A percentile compares a stretch with the other conserved stretches of the same genome.
These are phyloP conservation scores for Aphanomyces euteiches DNA, from an alignment of 352 stramenopile species.

Conservation along the genomic window DNA sequence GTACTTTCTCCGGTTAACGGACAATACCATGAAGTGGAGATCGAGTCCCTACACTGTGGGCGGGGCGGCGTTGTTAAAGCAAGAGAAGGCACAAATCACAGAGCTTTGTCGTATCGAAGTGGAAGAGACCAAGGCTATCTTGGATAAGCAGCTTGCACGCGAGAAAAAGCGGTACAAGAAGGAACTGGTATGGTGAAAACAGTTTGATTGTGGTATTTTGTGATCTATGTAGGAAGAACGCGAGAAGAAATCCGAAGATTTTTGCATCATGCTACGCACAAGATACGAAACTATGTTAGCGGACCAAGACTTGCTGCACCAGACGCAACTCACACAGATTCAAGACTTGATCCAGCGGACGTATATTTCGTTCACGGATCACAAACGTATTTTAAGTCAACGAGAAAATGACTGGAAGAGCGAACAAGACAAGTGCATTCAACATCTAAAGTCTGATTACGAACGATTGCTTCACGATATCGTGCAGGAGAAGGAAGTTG, in stretches of 20 bases:
- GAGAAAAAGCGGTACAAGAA: constrained; percentile 11
- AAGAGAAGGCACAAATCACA: constrained; percentile 15
- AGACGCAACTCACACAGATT: constrained; percentile 1
- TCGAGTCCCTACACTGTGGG: background rate
- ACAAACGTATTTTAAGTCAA: background rate
- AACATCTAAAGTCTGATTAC: background rate
- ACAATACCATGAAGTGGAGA: background rate
- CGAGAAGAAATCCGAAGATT: constrained; percentile 8
- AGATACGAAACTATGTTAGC: constrained; percentile 21
- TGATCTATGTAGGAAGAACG: constrained; percentile 20
- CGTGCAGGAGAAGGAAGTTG: background rate
- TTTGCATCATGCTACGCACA: constrained; percentile 10
- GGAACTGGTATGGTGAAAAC: background rate
- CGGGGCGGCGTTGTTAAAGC: background rate
- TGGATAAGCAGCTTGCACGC: constrained; percentile 1
- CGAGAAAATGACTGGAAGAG: background rate
- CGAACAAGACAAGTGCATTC: background rate
- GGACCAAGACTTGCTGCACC: background rate
- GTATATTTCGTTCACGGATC: constrained; percentile 13
- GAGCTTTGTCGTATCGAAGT: constrained; percentile 22
- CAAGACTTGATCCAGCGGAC: constrained; percentile 3
- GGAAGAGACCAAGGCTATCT: constrained; percentile 19
- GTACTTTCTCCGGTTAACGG: background rate
- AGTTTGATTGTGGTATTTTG: background rate
- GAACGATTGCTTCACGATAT: background rate